These are phyloP conservation scores for Pseudogymnoascus sp. DNA, from an alignment of 2,329 filamentous ascomycete genomes.

Conservation along the genomic window DNA sequence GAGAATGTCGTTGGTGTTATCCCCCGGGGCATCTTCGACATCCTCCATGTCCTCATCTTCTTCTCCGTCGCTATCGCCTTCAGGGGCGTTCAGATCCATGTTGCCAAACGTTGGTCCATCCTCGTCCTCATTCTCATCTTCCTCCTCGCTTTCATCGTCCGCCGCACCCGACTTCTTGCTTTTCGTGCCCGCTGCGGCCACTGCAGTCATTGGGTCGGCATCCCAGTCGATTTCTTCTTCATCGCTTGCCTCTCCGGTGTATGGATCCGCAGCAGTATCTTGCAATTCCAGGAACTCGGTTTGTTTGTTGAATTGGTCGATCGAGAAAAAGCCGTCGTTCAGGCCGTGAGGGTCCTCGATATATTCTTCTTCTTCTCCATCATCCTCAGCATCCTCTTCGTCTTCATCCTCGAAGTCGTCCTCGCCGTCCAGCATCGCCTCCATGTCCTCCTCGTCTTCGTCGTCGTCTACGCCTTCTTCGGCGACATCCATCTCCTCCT, in stretches of 20 bases:
- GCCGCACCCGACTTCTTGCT: conserved; percentile 26
- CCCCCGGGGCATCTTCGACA: conserved; percentile 43
- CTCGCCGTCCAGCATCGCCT: conserved; percentile 21
- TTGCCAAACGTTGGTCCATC: conserved; percentile 78
- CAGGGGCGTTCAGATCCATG: conserved; percentile 63
- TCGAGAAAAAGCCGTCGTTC: conserved; percentile 96
- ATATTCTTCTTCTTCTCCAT: conserved; percentile 46
- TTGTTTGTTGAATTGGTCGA: conserved; percentile 94
- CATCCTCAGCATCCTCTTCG: conserved; percentile 41
- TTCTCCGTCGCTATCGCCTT: conserved; percentile 56
- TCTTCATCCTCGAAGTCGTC: conserved; percentile 36
- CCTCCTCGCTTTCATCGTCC: conserved; percentile 33
- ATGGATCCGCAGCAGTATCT: conserved; percentile 68
- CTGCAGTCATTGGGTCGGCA: conserved; percentile 55
- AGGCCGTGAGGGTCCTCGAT: conserved; percentile 71
- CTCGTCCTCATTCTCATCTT: conserved; percentile 60
- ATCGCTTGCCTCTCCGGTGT: conserved; percentile 67
- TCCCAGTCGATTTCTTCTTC: conserved; percentile 88
- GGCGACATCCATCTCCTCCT: conserved; percentile 27
- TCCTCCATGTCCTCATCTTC: conserved; percentile 47
- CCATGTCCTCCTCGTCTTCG: conserved; percentile 29
- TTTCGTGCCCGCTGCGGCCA: conserved; percentile 23
- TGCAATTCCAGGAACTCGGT: conserved; percentile 83
- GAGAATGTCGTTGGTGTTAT: conserved; percentile 80
- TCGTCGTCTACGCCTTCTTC: conserved; percentile 29